Evolutionary conservation across 2,329 filamentous ascomycete species (phyloP).

Genomic region (Penicillium sp.): DNA sequence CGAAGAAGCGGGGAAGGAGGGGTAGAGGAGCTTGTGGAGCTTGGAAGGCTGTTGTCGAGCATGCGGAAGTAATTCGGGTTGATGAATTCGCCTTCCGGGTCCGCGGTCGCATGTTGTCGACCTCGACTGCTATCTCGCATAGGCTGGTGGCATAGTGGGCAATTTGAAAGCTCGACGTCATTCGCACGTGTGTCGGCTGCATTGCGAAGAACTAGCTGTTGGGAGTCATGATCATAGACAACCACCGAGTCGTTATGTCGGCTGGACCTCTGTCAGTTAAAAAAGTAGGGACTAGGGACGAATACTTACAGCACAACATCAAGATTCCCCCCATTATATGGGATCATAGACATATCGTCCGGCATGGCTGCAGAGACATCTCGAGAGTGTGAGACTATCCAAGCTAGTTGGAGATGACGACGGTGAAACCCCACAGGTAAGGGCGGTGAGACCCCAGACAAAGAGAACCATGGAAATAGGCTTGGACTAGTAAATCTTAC

Average conservation of each 20-base stretch:
- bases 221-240: constrained; percentile 81
- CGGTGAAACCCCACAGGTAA: not conserved
- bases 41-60: constrained; percentile 65
- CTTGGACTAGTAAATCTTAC: not conserved
- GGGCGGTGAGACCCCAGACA: constrained; percentile 10
- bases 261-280: constrained; percentile 50
- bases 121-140: constrained; percentile 54
- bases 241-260: constrained; percentile 92
- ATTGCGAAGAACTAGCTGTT: constrained; percentile 78
- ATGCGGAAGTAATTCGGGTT: constrained; percentile 94
- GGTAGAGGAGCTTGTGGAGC: constrained; percentile 45
- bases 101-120: constrained; percentile 31
- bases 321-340: constrained; percentile 43
- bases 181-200: constrained; percentile 49
- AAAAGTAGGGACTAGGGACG: not conserved
- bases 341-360: constrained; percentile 45
- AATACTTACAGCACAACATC: constrained; percentile 47
- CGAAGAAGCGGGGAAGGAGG: constrained; percentile 54
- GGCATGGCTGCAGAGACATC: constrained; percentile 28
- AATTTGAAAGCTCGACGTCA: constrained; percentile 65
- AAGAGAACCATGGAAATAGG: not conserved
- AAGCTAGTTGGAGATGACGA: constrained; percentile 5
- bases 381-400: not conserved
- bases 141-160: constrained; percentile 87
- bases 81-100: constrained; percentile 67